These are phyloP conservation scores for Notholithocarpus densiflorus DNA, from an alignment of 306 rosid genomes.

Conservation along the genomic window DNA sequence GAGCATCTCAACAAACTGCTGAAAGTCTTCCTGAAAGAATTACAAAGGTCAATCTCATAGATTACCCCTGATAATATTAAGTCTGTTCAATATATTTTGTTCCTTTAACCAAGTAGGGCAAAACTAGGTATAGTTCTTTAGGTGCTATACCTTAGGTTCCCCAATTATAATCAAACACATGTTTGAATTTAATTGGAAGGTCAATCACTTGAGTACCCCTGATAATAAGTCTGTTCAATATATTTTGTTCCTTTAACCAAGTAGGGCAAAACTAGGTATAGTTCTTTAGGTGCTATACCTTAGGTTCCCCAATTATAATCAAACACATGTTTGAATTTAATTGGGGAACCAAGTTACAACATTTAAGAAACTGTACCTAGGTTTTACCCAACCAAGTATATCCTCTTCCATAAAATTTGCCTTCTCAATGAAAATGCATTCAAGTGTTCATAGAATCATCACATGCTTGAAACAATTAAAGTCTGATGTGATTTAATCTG, in stretches of 20 bases:
- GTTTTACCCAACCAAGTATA: neutral
- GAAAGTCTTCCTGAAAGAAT: slow-evolving; percentile 67
- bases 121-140: no score
- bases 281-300: no score
- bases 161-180: no score
- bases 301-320: no score
- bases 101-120: neutral
- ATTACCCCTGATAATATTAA: slow-evolving; percentile 4
- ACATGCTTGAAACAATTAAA: neutral
- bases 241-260: neutral
- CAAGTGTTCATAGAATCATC: neutral
- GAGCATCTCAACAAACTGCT: slow-evolving; percentile 59
- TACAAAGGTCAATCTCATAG: slow-evolving; percentile 47
- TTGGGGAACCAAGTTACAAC: no score
- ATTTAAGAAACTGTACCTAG: no score
- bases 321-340: no score
- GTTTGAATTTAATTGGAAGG: no score
- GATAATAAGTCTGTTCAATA: neutral
- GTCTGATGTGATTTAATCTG: neutral
- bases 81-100: neutral
- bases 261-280: no score
- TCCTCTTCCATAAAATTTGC: neutral
- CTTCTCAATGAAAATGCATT: neutral
- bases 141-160: no score
- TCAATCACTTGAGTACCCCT: no score